phyloP scores from a whole-genome alignment of 345 rosid genomes.

The Sonneratia caseolaris region DNA sequence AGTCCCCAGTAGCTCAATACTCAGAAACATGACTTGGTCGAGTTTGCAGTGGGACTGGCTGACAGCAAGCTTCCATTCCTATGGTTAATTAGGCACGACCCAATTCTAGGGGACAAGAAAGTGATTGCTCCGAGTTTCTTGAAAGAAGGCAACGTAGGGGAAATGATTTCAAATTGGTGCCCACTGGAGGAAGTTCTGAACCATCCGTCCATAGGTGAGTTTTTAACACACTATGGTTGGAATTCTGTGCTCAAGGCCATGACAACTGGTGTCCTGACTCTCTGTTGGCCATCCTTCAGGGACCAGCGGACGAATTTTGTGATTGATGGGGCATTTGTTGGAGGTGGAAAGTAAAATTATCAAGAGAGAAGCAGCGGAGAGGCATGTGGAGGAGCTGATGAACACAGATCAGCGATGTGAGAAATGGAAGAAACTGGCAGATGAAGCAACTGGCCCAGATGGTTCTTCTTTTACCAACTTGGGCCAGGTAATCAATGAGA shows the following conservation, averaged over 20 bases:
- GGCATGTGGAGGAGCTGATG: conserved; percentile 12
- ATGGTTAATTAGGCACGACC: conserved; percentile 27
- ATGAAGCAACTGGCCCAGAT: conserved; percentile 8
- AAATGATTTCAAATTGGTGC: conserved; percentile 37
- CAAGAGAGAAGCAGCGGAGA: conserved; percentile 9
- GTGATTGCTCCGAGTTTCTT: conserved; percentile 21
- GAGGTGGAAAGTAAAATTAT: not conserved
- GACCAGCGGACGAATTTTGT: conserved; percentile 37
- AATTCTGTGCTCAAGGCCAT: conserved; percentile 45
- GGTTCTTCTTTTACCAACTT: conserved; percentile 23
- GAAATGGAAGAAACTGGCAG: conserved; percentile 14
- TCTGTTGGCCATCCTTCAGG: conserved; percentile 41
- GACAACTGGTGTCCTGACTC: conserved; percentile 30
- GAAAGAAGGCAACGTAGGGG: conserved; percentile 22
- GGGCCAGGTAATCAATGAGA: not conserved
- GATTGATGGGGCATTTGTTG: conserved; percentile 4
- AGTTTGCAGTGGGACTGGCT: conserved; percentile 7
- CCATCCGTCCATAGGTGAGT: conserved; percentile 36
- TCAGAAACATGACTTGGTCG: not conserved
- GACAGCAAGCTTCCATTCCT: conserved; percentile 5
- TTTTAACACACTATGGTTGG: conserved; percentile 48
- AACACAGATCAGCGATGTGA: conserved; percentile 3
- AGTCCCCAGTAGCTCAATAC: conserved; percentile 8
- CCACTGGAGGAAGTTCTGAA: conserved; percentile 40
- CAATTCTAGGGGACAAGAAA: conserved; percentile 25